These are phyloP conservation scores for Oryza glumipatula DNA, from an alignment of 176 grass and related monocot species.

Conservation along the genomic window DNA sequence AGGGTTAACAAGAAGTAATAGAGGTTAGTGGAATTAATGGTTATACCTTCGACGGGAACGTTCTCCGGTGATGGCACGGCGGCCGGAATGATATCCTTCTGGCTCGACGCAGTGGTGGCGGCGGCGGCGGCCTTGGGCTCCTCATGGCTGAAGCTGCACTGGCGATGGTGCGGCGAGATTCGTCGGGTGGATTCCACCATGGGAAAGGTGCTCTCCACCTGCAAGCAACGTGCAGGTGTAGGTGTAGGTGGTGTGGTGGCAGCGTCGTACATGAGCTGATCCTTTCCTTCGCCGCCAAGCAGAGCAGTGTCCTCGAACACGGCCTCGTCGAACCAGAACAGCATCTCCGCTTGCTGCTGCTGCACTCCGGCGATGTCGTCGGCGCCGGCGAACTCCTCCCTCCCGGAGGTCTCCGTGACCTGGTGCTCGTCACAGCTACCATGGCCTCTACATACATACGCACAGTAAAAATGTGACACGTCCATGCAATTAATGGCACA, in stretches of 20 bases:
- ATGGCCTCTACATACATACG: background rate
- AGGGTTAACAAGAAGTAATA: background rate
- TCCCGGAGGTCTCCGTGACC: background rate
- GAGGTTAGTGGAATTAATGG: background rate
- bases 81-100: background rate
- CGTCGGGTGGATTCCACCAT: conserved; percentile 35
- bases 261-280: conserved; percentile 39
- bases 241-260: background rate
- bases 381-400: background rate
- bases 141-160: background rate
- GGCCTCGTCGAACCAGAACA: conserved; percentile 81
- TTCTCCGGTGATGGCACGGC: background rate
- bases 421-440: background rate
- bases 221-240: conserved; percentile 37
- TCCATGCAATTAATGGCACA: background rate
- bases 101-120: background rate
- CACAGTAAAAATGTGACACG: background rate
- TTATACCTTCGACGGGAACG: conserved; percentile 48
- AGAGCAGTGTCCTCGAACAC: conserved; percentile 51
- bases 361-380: conserved; percentile 1
- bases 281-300: conserved; percentile 61
- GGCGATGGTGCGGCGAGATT: conserved; percentile 6
- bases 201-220: conserved; percentile 46
- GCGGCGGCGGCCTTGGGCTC: background rate
- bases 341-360: conserved; percentile 28